phyloP scores from a whole-genome alignment of 164 flowering plant species.

The Hamamelis virginiana region DNA sequence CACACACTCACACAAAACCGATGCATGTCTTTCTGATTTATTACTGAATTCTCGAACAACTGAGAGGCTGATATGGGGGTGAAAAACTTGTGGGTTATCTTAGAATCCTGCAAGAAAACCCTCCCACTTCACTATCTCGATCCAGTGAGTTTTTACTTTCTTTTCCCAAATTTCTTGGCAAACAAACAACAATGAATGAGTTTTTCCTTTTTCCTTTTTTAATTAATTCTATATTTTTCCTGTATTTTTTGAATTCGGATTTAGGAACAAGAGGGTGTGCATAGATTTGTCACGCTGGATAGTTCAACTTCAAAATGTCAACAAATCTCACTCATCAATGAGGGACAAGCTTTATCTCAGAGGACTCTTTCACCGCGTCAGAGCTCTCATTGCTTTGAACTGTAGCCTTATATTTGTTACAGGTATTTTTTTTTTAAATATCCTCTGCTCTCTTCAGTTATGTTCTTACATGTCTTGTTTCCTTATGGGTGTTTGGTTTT shows the following conservation, averaged over 20 bases:
- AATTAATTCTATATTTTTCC: conserved; percentile 3
- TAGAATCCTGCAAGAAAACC: conserved; percentile 92
- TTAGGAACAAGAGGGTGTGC: conserved; percentile 90
- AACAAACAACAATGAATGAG: no score
- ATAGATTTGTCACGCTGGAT: conserved; percentile 96
- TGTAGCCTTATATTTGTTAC: conserved; percentile 82
- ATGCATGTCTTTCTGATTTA: no score
- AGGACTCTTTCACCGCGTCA: conserved; percentile 83
- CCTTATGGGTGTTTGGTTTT: not conserved
- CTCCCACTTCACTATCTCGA: conserved; percentile 85
- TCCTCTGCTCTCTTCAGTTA: not conserved
- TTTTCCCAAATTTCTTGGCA: not conserved
- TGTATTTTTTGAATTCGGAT: not conserved
- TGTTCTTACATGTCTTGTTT: not conserved
- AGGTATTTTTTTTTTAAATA: conserved; percentile 44
- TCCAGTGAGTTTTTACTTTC: conserved; percentile 53
- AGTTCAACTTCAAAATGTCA: conserved; percentile 71
- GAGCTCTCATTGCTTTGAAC: conserved; percentile 89
- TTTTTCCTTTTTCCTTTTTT: not conserved
- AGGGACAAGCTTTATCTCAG: conserved; percentile 68
- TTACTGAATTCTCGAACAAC: no score
- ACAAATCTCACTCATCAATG: conserved; percentile 42
- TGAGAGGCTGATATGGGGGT: conserved; percentile 65
- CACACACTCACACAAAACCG: no score
- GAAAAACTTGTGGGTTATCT: conserved; percentile 84